phyloP scores from a whole-genome alignment of 495 filamentous ascomycete genomes.

The Talaromyces nanjingensis region DNA sequence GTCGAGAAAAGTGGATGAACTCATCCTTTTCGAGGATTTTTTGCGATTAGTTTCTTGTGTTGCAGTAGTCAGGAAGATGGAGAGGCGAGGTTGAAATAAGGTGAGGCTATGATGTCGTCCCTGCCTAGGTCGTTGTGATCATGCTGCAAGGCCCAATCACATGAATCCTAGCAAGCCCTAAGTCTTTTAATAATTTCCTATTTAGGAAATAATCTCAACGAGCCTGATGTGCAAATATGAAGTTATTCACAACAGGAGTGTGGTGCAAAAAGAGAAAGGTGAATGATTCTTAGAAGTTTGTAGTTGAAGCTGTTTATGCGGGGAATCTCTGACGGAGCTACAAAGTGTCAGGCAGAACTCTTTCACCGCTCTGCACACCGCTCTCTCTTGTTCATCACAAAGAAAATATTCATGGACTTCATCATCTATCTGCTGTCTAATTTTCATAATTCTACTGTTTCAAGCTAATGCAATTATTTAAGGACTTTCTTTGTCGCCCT shows the following conservation, averaged over 20 bases:
- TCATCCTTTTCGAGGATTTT: not conserved
- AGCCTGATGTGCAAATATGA: not conserved
- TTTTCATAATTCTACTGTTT: not conserved
- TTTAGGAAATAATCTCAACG: not conserved
- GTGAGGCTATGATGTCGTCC: constrained; percentile 3
- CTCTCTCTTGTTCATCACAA: not conserved
- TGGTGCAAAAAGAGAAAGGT: not conserved
- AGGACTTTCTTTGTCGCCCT: not conserved
- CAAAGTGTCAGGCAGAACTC: constrained; percentile 3
- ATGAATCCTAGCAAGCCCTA: not conserved
- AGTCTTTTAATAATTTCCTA: not conserved
- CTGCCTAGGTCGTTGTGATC: not conserved
- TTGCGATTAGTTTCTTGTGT: not conserved
- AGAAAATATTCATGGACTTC: not conserved
- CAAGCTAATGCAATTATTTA: not conserved
- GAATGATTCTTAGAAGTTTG: not conserved
- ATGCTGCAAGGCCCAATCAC: not conserved
- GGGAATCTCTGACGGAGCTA: not conserved
- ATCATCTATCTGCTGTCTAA: not conserved
- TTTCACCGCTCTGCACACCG: not conserved
- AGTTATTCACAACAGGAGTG: not conserved
- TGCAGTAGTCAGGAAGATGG: not conserved
- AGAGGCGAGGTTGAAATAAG: not conserved
- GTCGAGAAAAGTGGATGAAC: not conserved
- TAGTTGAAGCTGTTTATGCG: constrained; percentile 3